Conservation (phyloP, 192 early-diverging fungal genomes). For the Pilobolus umbonatus region DNA sequence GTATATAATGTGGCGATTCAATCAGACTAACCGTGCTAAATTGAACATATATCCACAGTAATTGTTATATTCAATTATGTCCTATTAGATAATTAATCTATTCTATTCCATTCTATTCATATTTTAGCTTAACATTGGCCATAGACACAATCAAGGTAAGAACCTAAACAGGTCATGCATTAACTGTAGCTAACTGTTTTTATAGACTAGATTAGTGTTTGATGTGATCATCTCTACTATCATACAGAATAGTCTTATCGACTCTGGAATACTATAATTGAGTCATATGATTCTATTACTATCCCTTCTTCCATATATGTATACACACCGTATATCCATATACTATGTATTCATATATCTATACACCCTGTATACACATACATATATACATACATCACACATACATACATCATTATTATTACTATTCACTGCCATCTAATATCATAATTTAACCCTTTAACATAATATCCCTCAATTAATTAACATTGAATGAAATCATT, state of each 20-base stretch:
- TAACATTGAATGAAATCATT: too few species aligned
- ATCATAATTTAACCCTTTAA: too few species aligned
- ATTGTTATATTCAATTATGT: slow-evolving; percentile 10
- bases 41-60: slow-evolving; percentile 82
- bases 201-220: slow-evolving; percentile 74
- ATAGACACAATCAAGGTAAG: slow-evolving; percentile 85
- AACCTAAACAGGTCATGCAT: neutral
- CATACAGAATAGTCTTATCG: slow-evolving; percentile 75
- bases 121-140: slow-evolving; percentile 74
- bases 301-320: neutral
- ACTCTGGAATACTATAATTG: slow-evolving; percentile 65
- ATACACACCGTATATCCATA: neutral
- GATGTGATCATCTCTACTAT: slow-evolving; percentile 88
- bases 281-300: neutral
- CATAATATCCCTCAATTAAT: too few species aligned
- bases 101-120: neutral
- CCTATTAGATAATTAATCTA: neutral
- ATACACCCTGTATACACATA: too few species aligned
- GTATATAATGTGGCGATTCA: slow-evolving; percentile 86
- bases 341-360: too few species aligned
- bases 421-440: too few species aligned
- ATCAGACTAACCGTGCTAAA: slow-evolving; percentile 77
- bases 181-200: neutral
- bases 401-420: too few species aligned
- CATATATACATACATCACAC: too few species aligned